Evolutionary conservation across 495 filamentous ascomycete genomes (phyloP).

Genomic region (Xeromyces bisporus): DNA sequence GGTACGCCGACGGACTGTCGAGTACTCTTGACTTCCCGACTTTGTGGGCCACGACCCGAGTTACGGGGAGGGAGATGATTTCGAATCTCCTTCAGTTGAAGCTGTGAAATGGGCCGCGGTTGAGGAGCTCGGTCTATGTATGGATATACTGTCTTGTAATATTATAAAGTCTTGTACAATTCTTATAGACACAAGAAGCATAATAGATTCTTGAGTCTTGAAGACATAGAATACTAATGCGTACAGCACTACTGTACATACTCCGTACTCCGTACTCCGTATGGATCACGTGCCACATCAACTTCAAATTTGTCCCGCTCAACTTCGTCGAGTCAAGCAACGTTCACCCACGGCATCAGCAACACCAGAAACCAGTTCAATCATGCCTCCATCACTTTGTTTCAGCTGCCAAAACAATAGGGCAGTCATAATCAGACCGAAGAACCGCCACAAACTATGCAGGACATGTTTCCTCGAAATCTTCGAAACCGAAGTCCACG

Average conservation of each 20-base stretch:
- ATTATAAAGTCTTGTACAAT: not conserved
- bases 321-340: no score
- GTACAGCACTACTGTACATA: no score
- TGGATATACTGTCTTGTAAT: not conserved
- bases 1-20: constrained; percentile 60
- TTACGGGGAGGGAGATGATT: constrained; percentile 60
- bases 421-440: constrained; percentile 81
- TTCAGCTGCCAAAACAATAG: constrained; percentile 56
- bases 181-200: not conserved
- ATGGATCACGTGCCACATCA: no score
- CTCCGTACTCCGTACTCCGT: no score
- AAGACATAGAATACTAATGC: no score
- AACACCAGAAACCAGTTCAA: constrained; percentile 1
- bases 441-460: constrained; percentile 86
- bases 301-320: no score
- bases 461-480: constrained; percentile 67
- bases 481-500: constrained; percentile 87
- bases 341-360: not conserved
- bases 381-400: constrained; percentile 48
- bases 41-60: constrained; percentile 53
- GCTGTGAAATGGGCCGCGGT: constrained; percentile 41
- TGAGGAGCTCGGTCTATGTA: no score
- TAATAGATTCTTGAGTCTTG: no score
- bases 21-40: constrained; percentile 65
- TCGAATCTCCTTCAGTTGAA: constrained; percentile 52